Base-by-base conservation (phyloP, 1,139 yeast species). In the Magnusiomyces suaveolens region DNA sequence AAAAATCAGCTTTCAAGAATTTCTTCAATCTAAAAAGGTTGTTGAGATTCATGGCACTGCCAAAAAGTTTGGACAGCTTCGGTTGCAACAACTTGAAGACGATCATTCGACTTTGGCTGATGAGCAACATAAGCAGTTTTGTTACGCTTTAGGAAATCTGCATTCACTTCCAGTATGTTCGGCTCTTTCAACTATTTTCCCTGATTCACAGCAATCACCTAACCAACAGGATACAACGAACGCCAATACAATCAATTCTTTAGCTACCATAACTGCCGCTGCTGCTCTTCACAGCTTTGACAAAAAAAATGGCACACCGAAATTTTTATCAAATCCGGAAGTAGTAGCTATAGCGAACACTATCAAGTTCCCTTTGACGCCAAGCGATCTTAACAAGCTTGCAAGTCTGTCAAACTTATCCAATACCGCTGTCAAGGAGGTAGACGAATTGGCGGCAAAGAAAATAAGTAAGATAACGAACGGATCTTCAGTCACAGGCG, bases 31-130 rank as follows among this genome's bases (percentile, higher is more conserved):
- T 25, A 52, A 53, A 23, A 52, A 49, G 43, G 52, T 50, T 18
- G 43, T 54, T n/a, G 64, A 61, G 21, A 53, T 60, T 16, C 33
- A 46, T 38, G 39, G 26, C 43, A 51, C 46, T 14, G 46, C 52
- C 38, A 41, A 41, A 16, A 43, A 50, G 39, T 41, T 50, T 50
- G 46, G 41, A 1, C 46, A 43, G 29, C 26, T 50, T 10, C 46
- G 47, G 3, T 29, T 41, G 3, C 52, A 41, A 41, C 52, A 50
- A 16, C 41, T 41, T 20, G 39, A 50, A 41, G 29, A 50, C 18
- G 50, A 36, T 18, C 44, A 54, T 23, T 47, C 52, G 20, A n/a
- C 51, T 26, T 21, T 43, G 10, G 39, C 44, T 10, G 44, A 32
- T 20, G 46, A 21, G 41, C 56, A 33, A 32, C 32, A 54, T 48